Conservation (phyloP, 2,329 filamentous ascomycete genomes). For the Nemania abortiva region DNA sequence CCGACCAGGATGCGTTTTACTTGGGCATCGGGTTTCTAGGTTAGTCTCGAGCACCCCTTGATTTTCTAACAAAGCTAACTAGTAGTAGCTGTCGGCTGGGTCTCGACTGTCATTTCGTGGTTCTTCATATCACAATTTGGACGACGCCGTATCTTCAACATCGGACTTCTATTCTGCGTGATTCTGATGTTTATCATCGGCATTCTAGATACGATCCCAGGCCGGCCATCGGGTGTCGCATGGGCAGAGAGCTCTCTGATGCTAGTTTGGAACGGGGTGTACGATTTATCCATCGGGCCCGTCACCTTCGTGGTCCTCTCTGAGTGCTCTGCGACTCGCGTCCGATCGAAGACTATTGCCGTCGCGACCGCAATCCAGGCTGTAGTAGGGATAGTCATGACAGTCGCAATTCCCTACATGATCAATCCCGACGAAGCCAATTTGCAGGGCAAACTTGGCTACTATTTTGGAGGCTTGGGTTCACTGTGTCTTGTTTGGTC, state of each 20-base stretch:
- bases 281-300: conserved; percentile 65
- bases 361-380: conserved; percentile 59
- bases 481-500: conserved; percentile 54
- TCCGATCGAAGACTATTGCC: conserved; percentile 60
- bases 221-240: conserved; percentile 53
- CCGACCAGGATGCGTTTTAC: conserved; percentile 62
- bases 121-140: conserved; percentile 62
- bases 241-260: conserved; percentile 65
- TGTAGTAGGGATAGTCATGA: conserved; percentile 57
- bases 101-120: conserved; percentile 67
- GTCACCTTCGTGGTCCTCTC: conserved; percentile 67
- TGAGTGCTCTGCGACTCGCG: conserved; percentile 60
- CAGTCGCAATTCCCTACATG: conserved; percentile 59
- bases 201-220: conserved; percentile 60
- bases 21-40: conserved; percentile 65
- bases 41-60: conserved; percentile 41
- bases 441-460: conserved; percentile 58
- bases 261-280: conserved; percentile 64
- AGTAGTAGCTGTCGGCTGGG: conserved; percentile 60
- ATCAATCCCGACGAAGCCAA: conserved; percentile 59
- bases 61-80: conserved; percentile 30
- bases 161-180: conserved; percentile 59
- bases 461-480: conserved; percentile 56
- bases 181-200: conserved; percentile 62
- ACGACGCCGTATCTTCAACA: conserved; percentile 64